These are phyloP conservation scores for Clarireedia hainanense DNA, from an alignment of 2,329 filamentous ascomycete genomes.

Conservation along the genomic window DNA sequence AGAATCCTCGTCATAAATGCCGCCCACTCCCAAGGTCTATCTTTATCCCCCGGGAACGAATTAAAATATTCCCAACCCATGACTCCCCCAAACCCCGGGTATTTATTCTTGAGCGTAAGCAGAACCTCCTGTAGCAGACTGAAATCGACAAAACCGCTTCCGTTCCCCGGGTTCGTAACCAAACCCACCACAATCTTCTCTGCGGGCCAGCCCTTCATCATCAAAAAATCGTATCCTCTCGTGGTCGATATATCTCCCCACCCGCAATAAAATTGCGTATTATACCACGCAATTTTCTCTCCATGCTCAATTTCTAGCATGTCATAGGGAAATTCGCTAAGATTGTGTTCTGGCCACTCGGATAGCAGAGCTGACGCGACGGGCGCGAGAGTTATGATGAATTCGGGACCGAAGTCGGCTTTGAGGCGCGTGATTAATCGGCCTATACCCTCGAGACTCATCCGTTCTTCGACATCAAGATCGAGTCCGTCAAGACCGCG, in stretches of 20 bases:
- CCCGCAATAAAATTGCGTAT: constrained; percentile 87
- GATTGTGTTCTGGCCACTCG: constrained; percentile 48
- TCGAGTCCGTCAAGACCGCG: constrained; percentile 63
- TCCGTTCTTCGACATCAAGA: constrained; percentile 72
- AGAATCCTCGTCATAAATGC: constrained; percentile 43
- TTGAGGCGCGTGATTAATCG: constrained; percentile 61
- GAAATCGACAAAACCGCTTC: constrained; percentile 56
- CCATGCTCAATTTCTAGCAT: constrained; percentile 62
- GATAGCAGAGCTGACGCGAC: constrained; percentile 66
- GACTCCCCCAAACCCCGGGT: constrained; percentile 71
- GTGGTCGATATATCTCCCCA: constrained; percentile 41
- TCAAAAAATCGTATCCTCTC: constrained; percentile 43
- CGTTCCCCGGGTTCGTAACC: constrained; percentile 71
- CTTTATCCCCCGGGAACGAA: constrained; percentile 54
- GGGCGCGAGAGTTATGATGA: constrained; percentile 75
- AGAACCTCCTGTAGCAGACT: constrained; percentile 50
- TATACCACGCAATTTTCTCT: constrained; percentile 72
- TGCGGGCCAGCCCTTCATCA: constrained; percentile 61
- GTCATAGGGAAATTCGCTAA: constrained; percentile 78
- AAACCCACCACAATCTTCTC: constrained; percentile 72
- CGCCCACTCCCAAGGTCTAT: constrained; percentile 72
- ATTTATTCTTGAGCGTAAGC: constrained; percentile 47
- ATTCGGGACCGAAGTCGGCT: constrained; percentile 58
- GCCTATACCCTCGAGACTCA: constrained; percentile 58
- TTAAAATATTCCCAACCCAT: constrained; percentile 98